Conservation (phyloP, 2,329 filamentous ascomycete genomes). For the Diaporthe destruens region DNA sequence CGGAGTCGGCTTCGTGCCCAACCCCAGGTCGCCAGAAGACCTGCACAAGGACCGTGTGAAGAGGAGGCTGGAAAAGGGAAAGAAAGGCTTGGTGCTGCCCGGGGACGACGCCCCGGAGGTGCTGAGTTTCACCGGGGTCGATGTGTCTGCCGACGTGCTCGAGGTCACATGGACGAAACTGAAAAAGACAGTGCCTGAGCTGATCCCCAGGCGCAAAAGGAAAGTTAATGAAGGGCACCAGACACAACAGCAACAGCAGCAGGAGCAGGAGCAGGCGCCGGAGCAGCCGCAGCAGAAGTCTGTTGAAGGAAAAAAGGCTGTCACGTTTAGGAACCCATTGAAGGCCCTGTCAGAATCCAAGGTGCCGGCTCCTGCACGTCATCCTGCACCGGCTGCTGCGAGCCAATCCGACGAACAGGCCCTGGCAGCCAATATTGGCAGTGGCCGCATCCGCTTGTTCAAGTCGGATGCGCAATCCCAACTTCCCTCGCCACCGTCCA, state of each 20-base stretch:
- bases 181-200: slow-evolving; percentile 55
- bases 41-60: slow-evolving; percentile 44
- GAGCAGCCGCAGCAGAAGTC: slow-evolving; percentile 28
- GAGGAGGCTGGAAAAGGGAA: slow-evolving; percentile 40
- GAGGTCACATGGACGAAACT: slow-evolving; percentile 68
- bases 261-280: slow-evolving; percentile 46
- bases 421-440: slow-evolving; percentile 42
- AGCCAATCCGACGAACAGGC: slow-evolving; percentile 36
- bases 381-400: slow-evolving; percentile 22
- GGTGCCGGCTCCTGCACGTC: slow-evolving; percentile 39
- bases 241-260: slow-evolving; percentile 43
- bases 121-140: slow-evolving; percentile 71
- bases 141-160: slow-evolving; percentile 72
- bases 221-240: not conserved
- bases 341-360: slow-evolving; percentile 46
- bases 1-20: slow-evolving; percentile 42
- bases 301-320: slow-evolving; percentile 16
- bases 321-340: slow-evolving; percentile 27
- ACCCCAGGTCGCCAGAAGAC: slow-evolving; percentile 44
- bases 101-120: slow-evolving; percentile 51
- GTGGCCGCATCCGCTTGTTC: slow-evolving; percentile 48
- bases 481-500: slow-evolving; percentile 42
- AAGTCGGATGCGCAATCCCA: slow-evolving; percentile 47
- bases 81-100: slow-evolving; percentile 40
- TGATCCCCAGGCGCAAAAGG: slow-evolving; percentile 42